Base-by-base conservation (phyloP, 2,329 filamentous ascomycete genomes). In the Parascedosporium putredinis region DNA sequence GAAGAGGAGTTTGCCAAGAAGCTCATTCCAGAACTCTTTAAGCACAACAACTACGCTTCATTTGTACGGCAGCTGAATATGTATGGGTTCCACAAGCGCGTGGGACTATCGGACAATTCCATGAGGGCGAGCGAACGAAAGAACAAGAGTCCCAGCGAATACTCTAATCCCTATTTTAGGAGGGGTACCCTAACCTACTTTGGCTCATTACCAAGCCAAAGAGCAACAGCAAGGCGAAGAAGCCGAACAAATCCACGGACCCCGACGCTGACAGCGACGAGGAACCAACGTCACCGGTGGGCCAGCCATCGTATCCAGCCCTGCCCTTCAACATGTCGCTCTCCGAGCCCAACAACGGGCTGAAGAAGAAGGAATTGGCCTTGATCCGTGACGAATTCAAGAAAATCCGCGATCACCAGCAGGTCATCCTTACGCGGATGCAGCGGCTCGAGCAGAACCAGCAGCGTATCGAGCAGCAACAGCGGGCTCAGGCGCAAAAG, bases 1-100 rank as follows among this genome's bases (percentile, higher is more conserved):
- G 93, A 98, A 67, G 93, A 98, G 61, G 91, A 95, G 68, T 98
- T 98, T 62, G 96, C 93, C 18, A 97, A 96, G 68, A 88, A 87
- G 33, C 84, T 98, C 58, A 86, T 98, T 22, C 93, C 93, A 1
- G 95, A 97, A 66, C 83, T 97, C 54, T 98, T 98, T 76, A 98
- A 98, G 67, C 93, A 98, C 70, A 95, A 91, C 75, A 96, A 96
- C 65, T 96, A 96, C 67, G 90, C 90, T 44, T 95, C 90, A 56
- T 96, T 96, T 63, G 90, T 96, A 50, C 84, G 90, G 31, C 90
- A 96, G 64, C 75, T 96, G 55, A 95, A 96, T 67, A 96, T 96
- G 74, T 96, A 95, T 65, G 90, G 95, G 54, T 98, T 98, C 60
- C 93, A 98, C 74, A 98, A 98, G 72, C 84, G 87, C 38, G 87